Conservation (phyloP, 495 filamentous ascomycete species). For the Lophiostoma macrostomum region DNA sequence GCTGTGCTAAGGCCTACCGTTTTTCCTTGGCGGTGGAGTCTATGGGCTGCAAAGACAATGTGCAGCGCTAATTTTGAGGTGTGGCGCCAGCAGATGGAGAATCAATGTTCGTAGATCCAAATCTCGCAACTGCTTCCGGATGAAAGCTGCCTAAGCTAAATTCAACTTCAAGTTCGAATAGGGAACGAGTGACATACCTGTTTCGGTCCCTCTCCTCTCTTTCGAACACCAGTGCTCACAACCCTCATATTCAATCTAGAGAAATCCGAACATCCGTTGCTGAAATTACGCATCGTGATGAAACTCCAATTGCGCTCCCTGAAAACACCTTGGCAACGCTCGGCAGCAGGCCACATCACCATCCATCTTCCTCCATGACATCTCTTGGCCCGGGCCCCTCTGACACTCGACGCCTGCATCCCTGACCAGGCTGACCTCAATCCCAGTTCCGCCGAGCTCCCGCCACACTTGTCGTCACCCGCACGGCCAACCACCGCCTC, state of each 20-base stretch:
- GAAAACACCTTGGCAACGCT: conserved; percentile 22
- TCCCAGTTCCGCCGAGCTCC: background rate
- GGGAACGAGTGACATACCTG: too few species aligned
- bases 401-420: background rate
- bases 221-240: too few species aligned
- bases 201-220: too few species aligned
- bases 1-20: conserved; percentile 3
- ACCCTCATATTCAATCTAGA: too few species aligned
- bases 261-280: too few species aligned
- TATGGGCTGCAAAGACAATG: background rate
- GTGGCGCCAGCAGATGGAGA: too few species aligned
- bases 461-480: background rate
- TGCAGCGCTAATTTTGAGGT: background rate
- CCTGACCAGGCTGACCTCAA: background rate
- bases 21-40: background rate
- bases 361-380: too few species aligned
- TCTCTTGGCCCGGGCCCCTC: too few species aligned
- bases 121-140: too few species aligned
- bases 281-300: conserved; percentile 6
- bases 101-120: background rate
- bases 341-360: background rate
- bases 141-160: too few species aligned
- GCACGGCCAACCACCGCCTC: too few species aligned
- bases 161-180: too few species aligned
- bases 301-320: conserved; percentile 4